Evolutionary conservation across 75 land plant genomes (phyloP), one percentile per base, ranked within the genome.

Genomic region (Pinus taeda): DNA sequence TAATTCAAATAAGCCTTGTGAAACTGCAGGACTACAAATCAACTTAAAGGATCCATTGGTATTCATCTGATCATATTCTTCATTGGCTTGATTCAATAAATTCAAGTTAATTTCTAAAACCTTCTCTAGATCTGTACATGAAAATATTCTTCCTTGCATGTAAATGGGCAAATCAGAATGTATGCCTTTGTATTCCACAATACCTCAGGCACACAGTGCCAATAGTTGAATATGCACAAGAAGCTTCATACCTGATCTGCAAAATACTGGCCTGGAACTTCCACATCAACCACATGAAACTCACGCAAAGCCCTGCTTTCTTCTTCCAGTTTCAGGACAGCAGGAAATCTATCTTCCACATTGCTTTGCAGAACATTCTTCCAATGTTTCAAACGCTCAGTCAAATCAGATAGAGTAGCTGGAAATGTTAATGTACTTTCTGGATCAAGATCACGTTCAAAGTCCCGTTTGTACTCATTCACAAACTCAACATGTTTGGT

Each of bases 401-500:
- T 97, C 76, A 97, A 75, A 42, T 97, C 98, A 57, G 98, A 84
- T 33, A 97, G 88, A 1, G 98, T 95, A 53, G 86, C 86, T n/a
- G 99, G 99, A 74, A 97, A 97, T 18, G 99, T 93, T n/a, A 80
- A 72, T 30, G 98, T 85, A 72, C 90, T 91, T 33, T 97, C 98
- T 77, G 99, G 99, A 88, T 97, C 99, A 70, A 97, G 90, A 79
- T 97, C 99, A 81, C 89, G 86, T 57, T 95, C 99, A 89, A 97
- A 97, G 56, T 95, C 98, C 62, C 92, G 94, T 71, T 97, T 97
- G 76, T 97, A 97, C 78, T 95, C 99, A 73, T 88, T 93, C 57
- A 97, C 99, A 87, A 97, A 97, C 49, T 95, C 99, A 71, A 91
- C 93, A 84, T 97, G 99, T 85, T 95, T 97, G 85, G 81, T 90